Evolutionary conservation across 176 grass and related monocot species (phyloP).

Genomic region (sorghum (Sorghum bicolor)): Sorghum_bicolor_NCBIv3 NC_012870.2:74765501-74766000

Average conservation of each 20-base stretch:
- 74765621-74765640: constrained; percentile 76
- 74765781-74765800: constrained; percentile 86
- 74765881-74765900: constrained; percentile 22
- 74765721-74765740: constrained; percentile 92
- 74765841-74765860: constrained; percentile 56
- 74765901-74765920: constrained; percentile 15
- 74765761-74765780: constrained; percentile 79
- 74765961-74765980: constrained; percentile 32
- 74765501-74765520: constrained; percentile 87
- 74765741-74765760: constrained; percentile 95
- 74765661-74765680: constrained; percentile 88
- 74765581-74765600: constrained; percentile 93
- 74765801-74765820: constrained; percentile 92
- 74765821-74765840: constrained; percentile 97
- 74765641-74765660: constrained; percentile 94
- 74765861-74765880: constrained; percentile 29
- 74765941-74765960: constrained; percentile 38
- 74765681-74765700: constrained; percentile 95
- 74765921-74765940: constrained; percentile 25
- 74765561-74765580: constrained; percentile 89
- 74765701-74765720: constrained; percentile 97
- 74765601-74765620: constrained; percentile 86
- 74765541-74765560: constrained; percentile 90
- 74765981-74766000: constrained; percentile 27
- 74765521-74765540: constrained; percentile 99